Evolutionary conservation across 1,284 basidiomycete genomes (phyloP).

Genomic region (Cryptococcus jaspeensis): DNA sequence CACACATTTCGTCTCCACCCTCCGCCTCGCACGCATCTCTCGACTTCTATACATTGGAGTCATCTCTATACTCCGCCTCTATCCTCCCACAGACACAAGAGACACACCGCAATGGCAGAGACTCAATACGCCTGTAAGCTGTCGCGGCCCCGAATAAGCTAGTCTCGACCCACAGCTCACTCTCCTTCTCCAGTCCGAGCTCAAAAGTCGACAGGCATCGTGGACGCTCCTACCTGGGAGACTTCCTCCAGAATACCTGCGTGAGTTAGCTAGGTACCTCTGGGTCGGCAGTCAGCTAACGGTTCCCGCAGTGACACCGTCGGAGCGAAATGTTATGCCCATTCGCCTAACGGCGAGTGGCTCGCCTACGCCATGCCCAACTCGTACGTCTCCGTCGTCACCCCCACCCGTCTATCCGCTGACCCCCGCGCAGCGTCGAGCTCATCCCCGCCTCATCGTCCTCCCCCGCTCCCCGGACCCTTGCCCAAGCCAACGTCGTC

Average conservation of each 20-base stretch:
- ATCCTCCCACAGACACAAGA: background rate
- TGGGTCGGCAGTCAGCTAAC: background rate
- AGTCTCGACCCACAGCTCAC: background rate
- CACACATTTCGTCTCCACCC: too few species aligned
- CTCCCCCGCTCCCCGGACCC: conserved; percentile 20
- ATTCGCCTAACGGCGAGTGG: conserved; percentile 83
- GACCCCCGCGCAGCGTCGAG: conserved; percentile 32
- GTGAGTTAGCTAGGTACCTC: conserved; percentile 33
- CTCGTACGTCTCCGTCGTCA: background rate
- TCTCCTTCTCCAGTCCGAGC: conserved; percentile 66
- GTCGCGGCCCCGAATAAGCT: background rate
- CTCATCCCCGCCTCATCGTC: conserved; percentile 31
- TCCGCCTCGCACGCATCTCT: background rate
- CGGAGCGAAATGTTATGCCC: conserved; percentile 67
- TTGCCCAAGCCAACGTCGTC: conserved; percentile 64
- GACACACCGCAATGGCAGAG: conserved; percentile 20
- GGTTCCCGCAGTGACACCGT: conserved; percentile 54
- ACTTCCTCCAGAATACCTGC: conserved; percentile 65
- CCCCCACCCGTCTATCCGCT: conserved; percentile 7
- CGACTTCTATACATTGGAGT: background rate
- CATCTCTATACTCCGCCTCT: background rate
- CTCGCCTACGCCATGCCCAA: conserved; percentile 76
- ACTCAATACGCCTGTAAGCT: conserved; percentile 65
- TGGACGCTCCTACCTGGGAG: conserved; percentile 76
- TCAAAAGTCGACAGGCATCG: conserved; percentile 86